A percentile compares a stretch with the other conserved stretches of the same genome.
These are phyloP conservation scores for Malassezia sympodialis DNA, from an alignment of 1,284 basidiomycete genomes.

Conservation along the genomic window DNA sequence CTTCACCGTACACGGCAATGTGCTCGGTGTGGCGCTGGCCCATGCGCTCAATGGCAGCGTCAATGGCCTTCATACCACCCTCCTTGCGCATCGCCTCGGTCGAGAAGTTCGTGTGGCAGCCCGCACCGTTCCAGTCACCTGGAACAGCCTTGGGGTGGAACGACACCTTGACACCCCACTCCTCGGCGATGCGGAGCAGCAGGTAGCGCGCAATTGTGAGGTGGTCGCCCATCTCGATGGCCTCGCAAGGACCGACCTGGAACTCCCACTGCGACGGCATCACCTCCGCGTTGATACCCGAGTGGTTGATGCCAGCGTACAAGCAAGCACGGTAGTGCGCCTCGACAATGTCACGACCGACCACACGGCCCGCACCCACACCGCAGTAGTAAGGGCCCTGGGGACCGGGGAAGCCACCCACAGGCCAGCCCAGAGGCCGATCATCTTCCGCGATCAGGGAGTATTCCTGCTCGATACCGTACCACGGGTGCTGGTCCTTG, in stretches of 20 bases:
- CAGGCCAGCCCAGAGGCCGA: slow-evolving; percentile 80
- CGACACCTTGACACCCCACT: slow-evolving; percentile 88
- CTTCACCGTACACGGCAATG: slow-evolving; percentile 48
- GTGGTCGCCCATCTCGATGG: slow-evolving; percentile 93
- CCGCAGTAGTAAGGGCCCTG: slow-evolving; percentile 99
- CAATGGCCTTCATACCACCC: slow-evolving; percentile 78
- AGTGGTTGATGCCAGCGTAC: slow-evolving; percentile 94
- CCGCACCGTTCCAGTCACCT: slow-evolving; percentile 99
- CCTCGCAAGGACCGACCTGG: slow-evolving; percentile 96
- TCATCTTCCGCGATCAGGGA: slow-evolving; percentile 92
- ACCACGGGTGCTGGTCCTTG: slow-evolving; percentile 64
- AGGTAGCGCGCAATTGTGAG: slow-evolving; percentile 46
- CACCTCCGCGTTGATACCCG: slow-evolving; percentile 98
- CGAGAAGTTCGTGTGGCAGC: slow-evolving; percentile 56
- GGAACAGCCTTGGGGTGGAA: slow-evolving; percentile 98
- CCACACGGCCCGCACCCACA: slow-evolving; percentile 96
- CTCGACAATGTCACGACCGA: slow-evolving; percentile 96
- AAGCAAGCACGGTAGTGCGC: slow-evolving; percentile 95
- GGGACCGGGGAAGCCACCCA: slow-evolving; percentile 90
- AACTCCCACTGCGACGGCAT: slow-evolving; percentile 99
- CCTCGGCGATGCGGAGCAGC: slow-evolving; percentile 60
- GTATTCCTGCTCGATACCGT: slow-evolving; percentile 98
- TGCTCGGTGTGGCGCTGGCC: slow-evolving; percentile 50
- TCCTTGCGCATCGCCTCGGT: slow-evolving; percentile 36
- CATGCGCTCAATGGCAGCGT: slow-evolving; percentile 68